Evolutionary conservation across 495 filamentous ascomycete genomes (phyloP).

Genomic region (Aspergillus nanangensis): DNA sequence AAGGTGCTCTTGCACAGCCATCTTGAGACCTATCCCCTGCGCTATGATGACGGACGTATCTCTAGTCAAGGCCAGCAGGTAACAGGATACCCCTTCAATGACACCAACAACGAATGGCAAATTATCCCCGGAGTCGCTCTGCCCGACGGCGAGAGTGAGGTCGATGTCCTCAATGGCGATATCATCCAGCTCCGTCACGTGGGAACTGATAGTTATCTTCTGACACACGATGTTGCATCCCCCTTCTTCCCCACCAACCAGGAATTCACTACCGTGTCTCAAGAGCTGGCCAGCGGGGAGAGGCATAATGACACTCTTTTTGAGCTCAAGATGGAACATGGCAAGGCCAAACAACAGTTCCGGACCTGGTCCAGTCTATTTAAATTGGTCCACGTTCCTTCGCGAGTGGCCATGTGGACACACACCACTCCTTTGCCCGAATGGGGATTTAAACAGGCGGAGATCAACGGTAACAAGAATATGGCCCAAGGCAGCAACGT

Average conservation of each 20-base stretch:
- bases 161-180: slow-evolving; percentile 77
- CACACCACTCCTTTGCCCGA: slow-evolving; percentile 90
- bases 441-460: slow-evolving; percentile 94
- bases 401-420: slow-evolving; percentile 98
- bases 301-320: slow-evolving; percentile 90
- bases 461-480: slow-evolving; percentile 99
- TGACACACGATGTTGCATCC: slow-evolving; percentile 98
- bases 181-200: slow-evolving; percentile 83
- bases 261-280: slow-evolving; percentile 83
- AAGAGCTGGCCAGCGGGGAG: slow-evolving; percentile 68
- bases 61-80: slow-evolving; percentile 98
- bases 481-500: slow-evolving; percentile 83
- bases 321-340: slow-evolving; percentile 84
- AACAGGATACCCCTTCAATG: slow-evolving; percentile 95
- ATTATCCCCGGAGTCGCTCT: slow-evolving; percentile 64
- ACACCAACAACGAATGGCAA: slow-evolving; percentile 99
- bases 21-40: slow-evolving; percentile 78
- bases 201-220: slow-evolving; percentile 77
- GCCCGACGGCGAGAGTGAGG: slow-evolving; percentile 44
- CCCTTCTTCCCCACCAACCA: slow-evolving; percentile 97
- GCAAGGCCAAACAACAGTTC: slow-evolving; percentile 78
- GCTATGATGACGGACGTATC: slow-evolving; percentile 95
- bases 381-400: slow-evolving; percentile 89
- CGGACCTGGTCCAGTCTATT: slow-evolving; percentile 86
- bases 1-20: slow-evolving; percentile 95